These are phyloP conservation scores for Phialemonium atrogriseum DNA, from an alignment of 2,329 filamentous ascomycete species.

Conservation along the genomic window DNA sequence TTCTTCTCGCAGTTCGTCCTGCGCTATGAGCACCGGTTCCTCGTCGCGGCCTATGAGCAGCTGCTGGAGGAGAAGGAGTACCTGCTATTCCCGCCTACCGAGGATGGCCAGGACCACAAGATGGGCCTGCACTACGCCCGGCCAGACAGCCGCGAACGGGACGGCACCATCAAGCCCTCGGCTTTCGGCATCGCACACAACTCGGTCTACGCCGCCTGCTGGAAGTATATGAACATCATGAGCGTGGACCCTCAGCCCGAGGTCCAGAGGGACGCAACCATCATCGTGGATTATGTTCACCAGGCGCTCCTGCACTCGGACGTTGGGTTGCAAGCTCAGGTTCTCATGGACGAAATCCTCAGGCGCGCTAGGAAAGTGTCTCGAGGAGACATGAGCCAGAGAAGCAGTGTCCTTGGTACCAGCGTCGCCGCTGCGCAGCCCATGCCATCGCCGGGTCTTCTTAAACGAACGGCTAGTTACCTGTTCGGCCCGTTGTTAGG, in stretches of 20 bases:
- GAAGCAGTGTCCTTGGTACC: conserved; percentile 32
- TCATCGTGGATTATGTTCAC: conserved; percentile 83
- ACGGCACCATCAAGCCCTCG: conserved; percentile 48
- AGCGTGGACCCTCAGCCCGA: conserved; percentile 93
- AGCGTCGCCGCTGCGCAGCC: conserved; percentile 28
- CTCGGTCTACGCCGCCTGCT: conserved; percentile 86
- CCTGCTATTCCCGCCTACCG: conserved; percentile 43
- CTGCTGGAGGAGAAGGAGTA: conserved; percentile 75
- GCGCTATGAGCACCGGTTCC: conserved; percentile 84
- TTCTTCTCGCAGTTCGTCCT: conserved; percentile 90
- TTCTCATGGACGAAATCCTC: conserved; percentile 65
- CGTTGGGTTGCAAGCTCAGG: conserved; percentile 61
- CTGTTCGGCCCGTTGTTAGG: conserved; percentile 52
- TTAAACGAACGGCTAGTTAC: conserved; percentile 57
- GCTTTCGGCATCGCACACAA: conserved; percentile 65
- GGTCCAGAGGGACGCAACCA: conserved; percentile 73
- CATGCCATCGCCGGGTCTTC: conserved; percentile 45
- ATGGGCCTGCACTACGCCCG: conserved; percentile 56
- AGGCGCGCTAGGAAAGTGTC: conserved; percentile 37
- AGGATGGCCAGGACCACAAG: conserved; percentile 50
- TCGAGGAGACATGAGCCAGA: conserved; percentile 34
- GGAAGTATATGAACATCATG: conserved; percentile 86
- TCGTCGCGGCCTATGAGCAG: conserved; percentile 88
- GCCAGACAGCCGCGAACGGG: conserved; percentile 44
- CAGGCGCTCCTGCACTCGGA: conserved; percentile 69